Evolutionary conservation across 2,329 filamentous ascomycete species (phyloP).

Genomic region (Exophiala lecanii-corni): DNA sequence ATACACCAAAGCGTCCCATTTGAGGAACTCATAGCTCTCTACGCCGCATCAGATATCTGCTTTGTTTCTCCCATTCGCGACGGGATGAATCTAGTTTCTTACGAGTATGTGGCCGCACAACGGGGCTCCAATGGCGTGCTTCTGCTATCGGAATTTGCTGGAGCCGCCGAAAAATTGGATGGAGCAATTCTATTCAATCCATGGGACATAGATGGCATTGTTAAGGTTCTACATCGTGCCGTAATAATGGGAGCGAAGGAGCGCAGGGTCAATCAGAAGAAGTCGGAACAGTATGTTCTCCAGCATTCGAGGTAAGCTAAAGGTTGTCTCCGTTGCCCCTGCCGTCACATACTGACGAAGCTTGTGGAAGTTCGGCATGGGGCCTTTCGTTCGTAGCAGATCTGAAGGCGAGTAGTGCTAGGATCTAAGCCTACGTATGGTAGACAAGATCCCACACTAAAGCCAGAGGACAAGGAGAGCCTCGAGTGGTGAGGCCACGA

Average conservation of each 20-base stretch:
- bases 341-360: not conserved
- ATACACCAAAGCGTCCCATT: slow-evolving; percentile 60
- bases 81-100: slow-evolving; percentile 94
- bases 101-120: slow-evolving; percentile 92
- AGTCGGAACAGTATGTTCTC: slow-evolving; percentile 4
- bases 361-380: not conserved
- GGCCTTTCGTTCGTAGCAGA: not conserved
- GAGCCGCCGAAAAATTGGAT: slow-evolving; percentile 48
- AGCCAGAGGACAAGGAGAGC: not conserved
- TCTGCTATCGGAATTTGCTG: slow-evolving; percentile 93
- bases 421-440: not conserved
- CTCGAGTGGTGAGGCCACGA: not conserved
- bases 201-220: slow-evolving; percentile 4
- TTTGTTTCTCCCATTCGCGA: slow-evolving; percentile 92
- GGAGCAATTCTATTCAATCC: slow-evolving; percentile 7
- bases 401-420: not conserved
- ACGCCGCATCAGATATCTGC: slow-evolving; percentile 76
- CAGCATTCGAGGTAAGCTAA: slow-evolving; percentile 1
- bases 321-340: not conserved
- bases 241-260: slow-evolving; percentile 3
- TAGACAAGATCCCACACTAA: not conserved
- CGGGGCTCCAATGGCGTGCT: slow-evolving; percentile 78
- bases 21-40: slow-evolving; percentile 88
- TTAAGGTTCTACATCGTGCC: not conserved
- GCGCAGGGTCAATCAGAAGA: not conserved